These are phyloP conservation scores for Epithemia pelagica DNA, from an alignment of 108 stramenopile species.

Conservation along the genomic window DNA sequence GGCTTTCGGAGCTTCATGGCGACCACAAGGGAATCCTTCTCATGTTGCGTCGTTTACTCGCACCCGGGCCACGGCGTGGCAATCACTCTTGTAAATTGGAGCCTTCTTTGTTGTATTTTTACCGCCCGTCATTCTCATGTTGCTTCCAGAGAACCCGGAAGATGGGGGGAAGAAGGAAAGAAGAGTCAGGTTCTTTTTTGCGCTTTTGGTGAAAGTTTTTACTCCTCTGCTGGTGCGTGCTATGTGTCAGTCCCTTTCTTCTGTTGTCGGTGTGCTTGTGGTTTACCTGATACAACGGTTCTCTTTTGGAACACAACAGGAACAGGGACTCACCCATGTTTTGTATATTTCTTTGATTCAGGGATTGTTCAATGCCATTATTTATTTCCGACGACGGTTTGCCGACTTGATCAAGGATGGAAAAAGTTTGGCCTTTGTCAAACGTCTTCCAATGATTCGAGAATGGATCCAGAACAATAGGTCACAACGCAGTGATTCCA, in stretches of 20 bases:
- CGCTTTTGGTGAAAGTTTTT: not conserved
- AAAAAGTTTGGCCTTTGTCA: not conserved
- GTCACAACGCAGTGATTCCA: too few relatives aligned
- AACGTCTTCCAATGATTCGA: too few relatives aligned
- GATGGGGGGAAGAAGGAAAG: not conserved
- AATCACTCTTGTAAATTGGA: not conserved
- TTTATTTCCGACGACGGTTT: not conserved
- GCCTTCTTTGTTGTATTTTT: not conserved
- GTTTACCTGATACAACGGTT: too few relatives aligned
- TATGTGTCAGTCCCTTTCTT: not conserved
- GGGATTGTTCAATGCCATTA: not conserved
- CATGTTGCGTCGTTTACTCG: too few relatives aligned
- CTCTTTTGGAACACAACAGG: too few relatives aligned
- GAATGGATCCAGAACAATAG: too few relatives aligned
- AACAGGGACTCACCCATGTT: too few relatives aligned
- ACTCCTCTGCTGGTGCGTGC: not conserved
- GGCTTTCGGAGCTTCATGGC: too few relatives aligned
- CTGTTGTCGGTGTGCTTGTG: not conserved
- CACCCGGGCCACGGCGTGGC: not conserved
- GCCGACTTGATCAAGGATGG: not conserved
- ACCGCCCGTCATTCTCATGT: not conserved
- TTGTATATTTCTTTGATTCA: too few relatives aligned
- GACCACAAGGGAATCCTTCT: too few relatives aligned
- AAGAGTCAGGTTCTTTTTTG: not conserved
- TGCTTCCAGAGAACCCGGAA: not conserved